Evolutionary conservation across 805 yeast species (phyloP), one percentile per base, ranked within the genome.

Genomic region (Schwanniomyces polymorphus): DNA sequence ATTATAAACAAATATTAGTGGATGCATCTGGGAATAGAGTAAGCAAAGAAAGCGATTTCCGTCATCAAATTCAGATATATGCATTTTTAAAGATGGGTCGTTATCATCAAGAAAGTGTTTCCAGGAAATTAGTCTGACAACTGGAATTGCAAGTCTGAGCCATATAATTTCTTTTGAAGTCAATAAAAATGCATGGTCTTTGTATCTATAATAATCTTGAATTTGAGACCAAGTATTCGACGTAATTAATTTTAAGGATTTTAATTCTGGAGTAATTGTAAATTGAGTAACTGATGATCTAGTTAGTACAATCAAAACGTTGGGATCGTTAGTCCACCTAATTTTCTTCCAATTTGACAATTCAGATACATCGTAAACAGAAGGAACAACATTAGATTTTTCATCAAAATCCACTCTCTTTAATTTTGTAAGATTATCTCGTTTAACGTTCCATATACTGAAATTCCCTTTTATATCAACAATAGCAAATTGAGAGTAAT

Each of bases 91-190:
- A 0, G 88, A 74, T 1, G 78, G 75, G 54, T 88, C 96, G 0
- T 60, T 52, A 7, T 77, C 72, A 38, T 76, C 75, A 18, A 86
- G 63, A 49, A 67, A 79, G 62, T 90, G 97, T 50, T 84, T 85
- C 91, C 95, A 87, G 0, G 91, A 78, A 1, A 89, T 56, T 2
- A 80, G 49, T 47, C 86, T 72, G 27, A 65, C 65, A n/a, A 80
- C 58, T 3, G 65, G 62, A 7, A 52, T 57, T 1, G 48, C 10
- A 66, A 64, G 12, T 53, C 45, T 14, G 16, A 85, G 54, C 74
- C 91, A 68, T 0, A 81, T 75, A 7, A 91, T 43, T 55, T 87
- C 91, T 47, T 76, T 79, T 0, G 90, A 76, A 0, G 96, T 88
- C 25, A 90, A 64, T 5, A 87, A 55, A 35, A 86, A 74, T 3